Conservation (phyloP, 768 basidiomycete species). For the Glaciozyma antarctica region DNA sequence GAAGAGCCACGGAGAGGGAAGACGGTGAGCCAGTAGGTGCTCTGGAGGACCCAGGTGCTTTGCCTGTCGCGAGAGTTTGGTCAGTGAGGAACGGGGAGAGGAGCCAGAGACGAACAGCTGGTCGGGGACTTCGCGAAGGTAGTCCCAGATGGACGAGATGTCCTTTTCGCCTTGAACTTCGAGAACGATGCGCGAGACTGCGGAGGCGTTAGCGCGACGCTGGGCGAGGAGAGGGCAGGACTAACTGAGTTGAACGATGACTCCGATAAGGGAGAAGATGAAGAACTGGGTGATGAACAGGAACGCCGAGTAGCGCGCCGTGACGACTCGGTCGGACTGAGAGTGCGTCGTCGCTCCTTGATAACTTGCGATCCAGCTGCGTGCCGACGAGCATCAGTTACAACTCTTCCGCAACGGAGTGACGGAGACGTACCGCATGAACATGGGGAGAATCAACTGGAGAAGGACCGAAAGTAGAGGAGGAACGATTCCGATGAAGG, state of each 20-base stretch:
- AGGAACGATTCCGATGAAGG: constrained; percentile 82
- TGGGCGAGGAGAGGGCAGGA: background rate
- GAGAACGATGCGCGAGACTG: constrained; percentile 40
- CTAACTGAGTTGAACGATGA: constrained; percentile 27
- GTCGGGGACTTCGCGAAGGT: constrained; percentile 44
- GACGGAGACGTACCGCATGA: constrained; percentile 61
- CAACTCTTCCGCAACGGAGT: constrained; percentile 36
- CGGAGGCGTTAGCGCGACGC: background rate
- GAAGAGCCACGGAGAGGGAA: constrained; percentile 83
- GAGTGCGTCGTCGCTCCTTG: constrained; percentile 34
- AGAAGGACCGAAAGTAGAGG: constrained; percentile 80
- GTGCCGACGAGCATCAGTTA: background rate
- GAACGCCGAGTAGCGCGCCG: constrained; percentile 88
- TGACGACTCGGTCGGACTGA: constrained; percentile 64
- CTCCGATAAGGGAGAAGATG: constrained; percentile 56
- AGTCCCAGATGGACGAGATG: constrained; percentile 45
- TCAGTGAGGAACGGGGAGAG: background rate
- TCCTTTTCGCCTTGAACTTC: constrained; percentile 39
- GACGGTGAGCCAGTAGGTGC: constrained; percentile 38
- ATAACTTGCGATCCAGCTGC: constrained; percentile 25
- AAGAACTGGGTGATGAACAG: constrained; percentile 81
- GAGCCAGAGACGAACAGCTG: constrained; percentile 39
- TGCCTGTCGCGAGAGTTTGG: constrained; percentile 48
- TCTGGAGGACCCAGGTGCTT: constrained; percentile 78
- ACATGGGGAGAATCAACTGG: constrained; percentile 61